phyloP scores from a whole-genome alignment of 305 asterid species.

The Striga hermonthica region DNA sequence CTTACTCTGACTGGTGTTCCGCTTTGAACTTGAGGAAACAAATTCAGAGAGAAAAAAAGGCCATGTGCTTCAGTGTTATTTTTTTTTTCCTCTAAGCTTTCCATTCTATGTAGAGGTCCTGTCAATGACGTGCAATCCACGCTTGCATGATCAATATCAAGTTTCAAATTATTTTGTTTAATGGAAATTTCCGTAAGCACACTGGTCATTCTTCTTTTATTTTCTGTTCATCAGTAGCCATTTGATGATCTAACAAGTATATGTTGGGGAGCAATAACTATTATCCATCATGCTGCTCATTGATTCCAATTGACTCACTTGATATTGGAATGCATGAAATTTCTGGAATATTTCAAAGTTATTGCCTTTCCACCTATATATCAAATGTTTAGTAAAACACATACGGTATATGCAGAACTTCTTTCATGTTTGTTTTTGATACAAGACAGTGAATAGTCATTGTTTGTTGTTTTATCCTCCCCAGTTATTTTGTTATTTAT shows the following conservation, averaged over 20 bases:
- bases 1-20: background rate
- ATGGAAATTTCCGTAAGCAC: background rate
- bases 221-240: background rate
- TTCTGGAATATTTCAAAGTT: too few relatives aligned
- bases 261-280: too few relatives aligned
- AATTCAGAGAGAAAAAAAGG: background rate
- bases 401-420: too few relatives aligned
- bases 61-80: background rate
- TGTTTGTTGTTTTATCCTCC: conserved; percentile 4
- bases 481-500: background rate
- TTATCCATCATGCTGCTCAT: too few relatives aligned
- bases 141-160: background rate
- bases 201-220: too few relatives aligned
- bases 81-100: background rate
- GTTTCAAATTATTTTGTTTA: background rate
- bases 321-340: background rate
- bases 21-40: background rate
- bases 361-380: too few relatives aligned
- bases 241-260: too few relatives aligned
- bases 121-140: background rate
- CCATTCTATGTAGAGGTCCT: background rate
- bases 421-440: too few relatives aligned
- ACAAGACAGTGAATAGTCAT: background rate
- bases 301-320: background rate
- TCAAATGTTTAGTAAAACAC: too few relatives aligned